These are phyloP conservation scores for Diutina rugosa DNA, from an alignment of 1,139 yeast species.

Conservation along the genomic window DNA sequence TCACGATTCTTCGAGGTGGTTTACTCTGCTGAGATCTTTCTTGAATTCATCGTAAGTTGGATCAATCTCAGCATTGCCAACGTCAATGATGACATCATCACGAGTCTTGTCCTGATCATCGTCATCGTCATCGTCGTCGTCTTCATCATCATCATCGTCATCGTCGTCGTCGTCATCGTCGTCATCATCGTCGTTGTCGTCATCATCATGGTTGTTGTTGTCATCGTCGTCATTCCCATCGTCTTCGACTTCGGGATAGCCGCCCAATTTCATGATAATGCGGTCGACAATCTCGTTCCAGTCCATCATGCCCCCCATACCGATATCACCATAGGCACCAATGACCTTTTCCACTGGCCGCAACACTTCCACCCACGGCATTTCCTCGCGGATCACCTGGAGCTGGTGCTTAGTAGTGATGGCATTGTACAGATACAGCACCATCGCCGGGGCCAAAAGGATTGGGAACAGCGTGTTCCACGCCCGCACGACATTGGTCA, in stretches of 20 bases:
- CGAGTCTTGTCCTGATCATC: conserved; percentile 3
- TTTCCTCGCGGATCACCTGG: conserved; percentile 62
- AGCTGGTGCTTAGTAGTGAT: conserved; percentile 78
- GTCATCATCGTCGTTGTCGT: conserved; percentile 14
- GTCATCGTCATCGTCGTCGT: conserved; percentile 21
- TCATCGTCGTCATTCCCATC: conserved; percentile 32
- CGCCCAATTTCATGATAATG: conserved; percentile 73
- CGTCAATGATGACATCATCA: not conserved
- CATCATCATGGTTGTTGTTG: conserved; percentile 7
- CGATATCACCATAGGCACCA: conserved; percentile 89
- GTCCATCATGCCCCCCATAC: conserved; percentile 90
- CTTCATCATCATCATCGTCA: conserved; percentile 33
- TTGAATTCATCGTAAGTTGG: not conserved
- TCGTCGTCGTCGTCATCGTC: conserved; percentile 17
- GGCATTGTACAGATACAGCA: conserved; percentile 78
- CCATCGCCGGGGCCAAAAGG: conserved; percentile 88
- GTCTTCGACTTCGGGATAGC: conserved; percentile 80
- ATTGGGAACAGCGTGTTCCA: conserved; percentile 89
- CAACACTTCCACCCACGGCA: conserved; percentile 83
- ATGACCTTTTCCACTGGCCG: conserved; percentile 90
- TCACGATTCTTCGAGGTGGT: not conserved
- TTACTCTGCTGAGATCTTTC: not conserved
- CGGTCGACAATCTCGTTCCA: conserved; percentile 84
- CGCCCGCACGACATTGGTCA: conserved; percentile 81
- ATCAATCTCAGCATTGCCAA: not conserved